phyloP scores from a whole-genome alignment of 306 rosid genomes.

The Lablab purpureus region DNA sequence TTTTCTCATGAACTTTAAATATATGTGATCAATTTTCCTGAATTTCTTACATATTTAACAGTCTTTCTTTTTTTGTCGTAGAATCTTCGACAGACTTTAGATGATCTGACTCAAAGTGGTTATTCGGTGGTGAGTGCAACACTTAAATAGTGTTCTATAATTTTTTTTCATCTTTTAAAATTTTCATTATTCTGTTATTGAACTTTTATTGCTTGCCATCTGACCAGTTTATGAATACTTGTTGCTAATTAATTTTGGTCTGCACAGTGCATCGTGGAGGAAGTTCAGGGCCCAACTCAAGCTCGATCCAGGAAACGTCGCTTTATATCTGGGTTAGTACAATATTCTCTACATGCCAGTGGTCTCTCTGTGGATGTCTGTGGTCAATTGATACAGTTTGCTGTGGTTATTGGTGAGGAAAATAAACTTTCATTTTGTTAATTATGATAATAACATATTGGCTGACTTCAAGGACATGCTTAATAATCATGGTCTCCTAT shows the following conservation, averaged over 20 bases:
- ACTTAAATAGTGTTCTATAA: slow-evolving; percentile 33
- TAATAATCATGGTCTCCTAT: too few relatives aligned
- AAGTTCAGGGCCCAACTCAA: slow-evolving; percentile 90
- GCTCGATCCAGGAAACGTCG: slow-evolving; percentile 92
- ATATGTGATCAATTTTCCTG: not conserved
- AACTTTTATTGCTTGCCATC: slow-evolving; percentile 1
- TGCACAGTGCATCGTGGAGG: slow-evolving; percentile 94
- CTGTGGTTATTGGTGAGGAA: slow-evolving; percentile 34
- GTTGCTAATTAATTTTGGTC: slow-evolving; percentile 38
- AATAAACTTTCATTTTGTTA: not conserved
- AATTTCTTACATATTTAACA: slow-evolving; percentile 27
- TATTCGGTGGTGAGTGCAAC: slow-evolving; percentile 84
- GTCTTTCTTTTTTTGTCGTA: slow-evolving; percentile 53
- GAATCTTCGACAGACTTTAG: slow-evolving; percentile 97
- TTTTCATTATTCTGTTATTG: slow-evolving; percentile 31
- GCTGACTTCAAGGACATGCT: too few relatives aligned
- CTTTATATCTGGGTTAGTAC: slow-evolving; percentile 82
- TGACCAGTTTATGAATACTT: slow-evolving; percentile 21
- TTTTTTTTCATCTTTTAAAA: not conserved
- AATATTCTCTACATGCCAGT: not conserved
- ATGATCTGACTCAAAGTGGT: slow-evolving; percentile 85
- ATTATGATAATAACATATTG: not conserved
- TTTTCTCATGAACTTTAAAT: slow-evolving; percentile 34
- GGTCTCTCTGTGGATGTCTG: slow-evolving; percentile 1
- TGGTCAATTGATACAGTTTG: slow-evolving; percentile 27